Base-by-base conservation (phyloP, 2,329 filamentous ascomycete species). In the Colletotrichum scovillei region DNA sequence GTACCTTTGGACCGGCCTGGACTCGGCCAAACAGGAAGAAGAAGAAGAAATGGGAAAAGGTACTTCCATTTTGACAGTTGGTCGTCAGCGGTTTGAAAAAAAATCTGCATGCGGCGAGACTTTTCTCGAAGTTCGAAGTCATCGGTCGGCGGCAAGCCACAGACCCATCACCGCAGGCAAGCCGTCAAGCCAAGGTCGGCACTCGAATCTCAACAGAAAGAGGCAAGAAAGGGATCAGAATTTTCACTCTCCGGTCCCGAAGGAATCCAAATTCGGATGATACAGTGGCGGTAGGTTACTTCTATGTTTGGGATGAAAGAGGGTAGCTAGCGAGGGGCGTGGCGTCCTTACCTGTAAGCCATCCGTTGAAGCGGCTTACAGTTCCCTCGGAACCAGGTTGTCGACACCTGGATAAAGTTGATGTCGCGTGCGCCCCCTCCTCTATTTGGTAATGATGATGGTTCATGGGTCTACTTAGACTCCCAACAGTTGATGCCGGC, bases 1-100 rank as follows among this genome's bases (percentile, higher is more conserved):
- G 56, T 67, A 60, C 53, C 70, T 35, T 60, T 60, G 55, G 70
- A 52, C 60, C 67, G 55, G 70, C 42, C 70, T 62, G 42, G 70
- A 70, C 60, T 65, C 46, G n/a, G 38, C 14, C 26, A 46, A 49
- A n/a, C 11, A 35, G 32, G 32, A 35, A 12, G 32, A 28, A 30
- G 26, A 28, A 11, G 19, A 42, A 19, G 38, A 42, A 42, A 42
- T 42, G 38, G 12, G 6, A 42, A 42, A 16, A 42, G 38, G 38
- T 42, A 19, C 38, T 19, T 42, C 16, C 16, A 42, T 49, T 60
- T 24, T 38, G 60, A 65, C 55, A 56, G 30, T 59, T 55, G 55
- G 60, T 32, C 38, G 19, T 24, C 52, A 30, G 52, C 28, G 57
- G 26, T 38, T 35, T 5, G 26, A 26, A 26, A 30, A 22, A 52